Evolutionary conservation across 306 rosid species (phyloP), one percentile per base, ranked within the genome.

Genomic region (Herpetospermum pedunculosum): DNA sequence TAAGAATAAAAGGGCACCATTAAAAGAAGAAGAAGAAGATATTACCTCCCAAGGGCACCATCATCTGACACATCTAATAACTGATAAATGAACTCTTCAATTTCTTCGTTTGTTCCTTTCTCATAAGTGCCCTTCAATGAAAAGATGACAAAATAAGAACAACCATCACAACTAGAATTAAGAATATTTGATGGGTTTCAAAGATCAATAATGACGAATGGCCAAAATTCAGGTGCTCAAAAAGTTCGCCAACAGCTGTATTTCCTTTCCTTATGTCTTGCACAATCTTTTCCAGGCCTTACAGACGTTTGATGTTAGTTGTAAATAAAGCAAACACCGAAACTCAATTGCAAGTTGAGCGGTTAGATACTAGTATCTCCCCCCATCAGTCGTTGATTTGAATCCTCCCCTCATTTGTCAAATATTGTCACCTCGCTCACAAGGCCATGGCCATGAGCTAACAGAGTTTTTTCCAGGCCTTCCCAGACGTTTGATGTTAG

Each of bases 51-150:
- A 63, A 86, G 50, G 64, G 54, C 49, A 52, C 81, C 84, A 76
- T 86, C 77, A 52, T 83, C 90, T 0, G 84, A 74, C 40, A 88
- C 80, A 71, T 89, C 94, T 65, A 89, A 40, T 38, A 92, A 72
- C 65, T 82, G 85, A 82, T 82, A 88, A 30, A 92, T 84, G 82
- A 89, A 92, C 70, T 85, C 93, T 71, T 88, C 94, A 68, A 92
- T 89, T 73, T 89, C 97, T 78, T 85, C 94, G 43, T 78, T 88
- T 30, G 92, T 86, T 65, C 96, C 96, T 80, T 92, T 89, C 84
- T 89, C 96, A 80, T 89, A 89, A 81, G 81, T 81, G 67, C 86
- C 94, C 97, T 92, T 76, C 81, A 82, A 77, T 30, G 80, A 37
- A 43, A 25, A 40, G 25, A 44, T 26, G 55, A 69, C 35, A 69